Base-by-base conservation (phyloP, 106 monocot species). In the Agapanthus africanus region DNA sequence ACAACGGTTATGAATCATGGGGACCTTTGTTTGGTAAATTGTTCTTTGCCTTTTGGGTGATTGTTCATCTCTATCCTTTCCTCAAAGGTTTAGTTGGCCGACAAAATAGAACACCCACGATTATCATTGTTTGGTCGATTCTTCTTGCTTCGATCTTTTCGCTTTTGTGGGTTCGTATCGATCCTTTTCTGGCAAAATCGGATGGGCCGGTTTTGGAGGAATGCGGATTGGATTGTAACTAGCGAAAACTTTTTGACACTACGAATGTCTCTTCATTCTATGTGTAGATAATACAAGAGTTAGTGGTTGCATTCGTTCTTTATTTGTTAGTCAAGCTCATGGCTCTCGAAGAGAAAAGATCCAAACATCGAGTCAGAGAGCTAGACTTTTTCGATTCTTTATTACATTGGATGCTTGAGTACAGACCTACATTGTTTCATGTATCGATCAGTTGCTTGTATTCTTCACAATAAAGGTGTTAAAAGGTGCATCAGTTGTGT, bases 1-100 rank as follows among this genome's bases (percentile, higher is more conserved):
- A 90, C 90, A 90, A 90, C 18, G 90, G 90, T 31, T 90, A 90
- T 37, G 90, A 90, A 59, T 90, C 90, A 23, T 90, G 90, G 90
- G 90, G 90, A 1, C 90, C 90, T 63, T 69, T 90, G 41, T 90
- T 90, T 37, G 90, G 90, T 21, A 72, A 77, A 34, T 80, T 90
- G 11, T 90, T 90, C 80, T 90, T 90, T 50, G 80, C 90, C 11
- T 90, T 90, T 77, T 90, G 90, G 90, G 90, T 90, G 63, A 85
- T 90, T 25, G 85, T 90, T 10, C 90, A 90, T 49, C 83, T 90
- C 18, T 90, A 90, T 59, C 90, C 90, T 18, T 90, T 90, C 85
- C 78, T 90, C 36, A 90, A 90, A 76, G 90, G 90, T 75, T 38
- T 90, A 39, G 83, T 90, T 3, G 90, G 90, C 11, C 47, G 90